Evolutionary conservation across 768 basidiomycete species (phyloP), one percentile per base, ranked within the genome.

Genomic region (Scleroderma bovista): DNA sequence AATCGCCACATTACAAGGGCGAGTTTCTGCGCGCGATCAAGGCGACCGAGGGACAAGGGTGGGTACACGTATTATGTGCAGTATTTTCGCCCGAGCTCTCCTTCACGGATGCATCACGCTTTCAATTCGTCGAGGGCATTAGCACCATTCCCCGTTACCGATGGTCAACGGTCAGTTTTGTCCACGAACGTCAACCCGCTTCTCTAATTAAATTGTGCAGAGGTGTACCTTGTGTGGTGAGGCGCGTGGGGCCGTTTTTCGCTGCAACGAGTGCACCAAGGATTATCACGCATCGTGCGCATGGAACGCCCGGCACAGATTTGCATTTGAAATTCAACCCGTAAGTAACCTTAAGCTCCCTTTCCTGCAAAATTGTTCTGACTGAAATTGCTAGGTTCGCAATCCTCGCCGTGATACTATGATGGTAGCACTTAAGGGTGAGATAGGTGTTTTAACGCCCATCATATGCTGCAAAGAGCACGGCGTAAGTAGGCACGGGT

Each of bases 251-350:
- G 89, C 90, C 3, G 86, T 88, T 36, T 74, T 94, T 24, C 79
- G 82, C 38, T 99, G 96, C 70, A 78, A 72, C 37, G 92, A 93
- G 59, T 97, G 96, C 63, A 66, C 70, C 15, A 79, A 76, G 46
- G 82, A 88, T 56, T 93, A 85, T 64, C 96, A 99, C 64, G 75
- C 84, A 8, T 84, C 90, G 0, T 99, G 96, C 65, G 96, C 92
- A 17, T 97, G 91, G 89, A 78, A 75, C 47, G 73, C 82, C 36
- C 86, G 86, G 0, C 81, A 86, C 70, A 85, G 75, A 56, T 93
- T 98, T 57, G 93, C 91, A 24, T 96, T 99, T 66, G 94, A 98
- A 70, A 80, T 98, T 36, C 86, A 86, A 59, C 78, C 85, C 32
- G 92, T 88, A 56, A 61, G 85, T 9, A 69, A 16, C 23, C 8